A percentile compares a stretch with the other conserved stretches of the same genome.
phyloP scores from a whole-genome alignment of 371 early-diverging fungal genomes.

The Lichtheimia ornata region DNA sequence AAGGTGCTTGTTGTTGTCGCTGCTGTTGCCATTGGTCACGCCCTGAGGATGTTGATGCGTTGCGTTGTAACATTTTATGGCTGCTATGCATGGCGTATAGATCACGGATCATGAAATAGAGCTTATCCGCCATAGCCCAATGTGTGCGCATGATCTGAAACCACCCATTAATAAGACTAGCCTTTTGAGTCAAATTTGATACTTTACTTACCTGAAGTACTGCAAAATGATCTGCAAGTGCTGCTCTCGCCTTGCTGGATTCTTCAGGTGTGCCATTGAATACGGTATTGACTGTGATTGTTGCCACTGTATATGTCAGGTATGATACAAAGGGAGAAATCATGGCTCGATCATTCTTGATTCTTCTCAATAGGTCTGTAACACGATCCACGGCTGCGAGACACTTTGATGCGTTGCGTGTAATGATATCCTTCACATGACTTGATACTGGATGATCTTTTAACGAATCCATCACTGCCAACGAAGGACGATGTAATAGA shows the following conservation, averaged over 20 bases:
- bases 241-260: slow-evolving; percentile 45
- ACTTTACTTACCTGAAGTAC: slow-evolving; percentile 42
- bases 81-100: slow-evolving; percentile 52
- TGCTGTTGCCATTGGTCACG: slow-evolving; percentile 7
- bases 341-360: slow-evolving; percentile 23
- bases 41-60: not conserved
- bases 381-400: slow-evolving; percentile 52
- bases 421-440: slow-evolving; percentile 37
- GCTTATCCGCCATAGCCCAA: slow-evolving; percentile 67
- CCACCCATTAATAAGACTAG: not conserved
- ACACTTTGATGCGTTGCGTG: slow-evolving; percentile 46
- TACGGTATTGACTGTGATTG: slow-evolving; percentile 56
- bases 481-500: slow-evolving; percentile 52
- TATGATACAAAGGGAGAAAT: slow-evolving; percentile 57
- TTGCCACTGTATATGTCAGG: slow-evolving; percentile 57
- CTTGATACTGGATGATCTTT: slow-evolving; percentile 34
- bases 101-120: slow-evolving; percentile 64
- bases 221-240: slow-evolving; percentile 52
- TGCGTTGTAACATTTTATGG: not conserved
- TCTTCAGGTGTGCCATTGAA: slow-evolving; percentile 46
- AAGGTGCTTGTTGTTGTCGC: slow-evolving; percentile 3
- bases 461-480: slow-evolving; percentile 28
- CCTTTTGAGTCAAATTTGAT: not conserved
- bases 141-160: slow-evolving; percentile 47
- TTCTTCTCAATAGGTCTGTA: slow-evolving; percentile 41